Conservation (phyloP, 1,139 yeast species). For the Casaregolazyma suthepensis region DNA sequence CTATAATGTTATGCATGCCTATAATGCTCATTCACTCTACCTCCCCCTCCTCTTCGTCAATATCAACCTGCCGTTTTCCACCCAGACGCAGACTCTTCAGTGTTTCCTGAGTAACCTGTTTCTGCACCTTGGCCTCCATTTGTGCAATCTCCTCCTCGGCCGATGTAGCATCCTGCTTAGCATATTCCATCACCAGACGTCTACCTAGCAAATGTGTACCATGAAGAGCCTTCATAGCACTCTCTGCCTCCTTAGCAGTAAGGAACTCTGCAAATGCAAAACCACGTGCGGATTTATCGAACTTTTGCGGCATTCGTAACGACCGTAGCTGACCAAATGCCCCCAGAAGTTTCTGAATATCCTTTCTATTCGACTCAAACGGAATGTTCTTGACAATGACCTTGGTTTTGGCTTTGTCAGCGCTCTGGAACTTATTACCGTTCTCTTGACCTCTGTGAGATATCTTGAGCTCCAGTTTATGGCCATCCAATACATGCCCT, state of each 20-base stretch:
- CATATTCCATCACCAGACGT: conserved; percentile 90
- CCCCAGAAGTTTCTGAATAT: conserved; percentile 81
- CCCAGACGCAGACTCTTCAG: conserved; percentile 60
- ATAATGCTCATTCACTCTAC: background rate
- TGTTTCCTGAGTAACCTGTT: conserved; percentile 70
- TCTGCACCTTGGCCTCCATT: conserved; percentile 80
- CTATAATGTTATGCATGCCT: background rate
- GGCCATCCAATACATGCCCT: conserved; percentile 81
- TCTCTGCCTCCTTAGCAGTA: conserved; percentile 85
- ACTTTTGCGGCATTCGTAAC: conserved; percentile 93
- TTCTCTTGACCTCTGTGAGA: conserved; percentile 60
- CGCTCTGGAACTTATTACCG: conserved; percentile 20
- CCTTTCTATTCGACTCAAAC: conserved; percentile 91
- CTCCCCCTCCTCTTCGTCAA: conserved; percentile 47
- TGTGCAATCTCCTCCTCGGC: conserved; percentile 87
- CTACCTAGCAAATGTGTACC: conserved; percentile 98
- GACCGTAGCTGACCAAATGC: conserved; percentile 93
- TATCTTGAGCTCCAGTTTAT: conserved; percentile 77
- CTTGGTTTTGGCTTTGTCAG: conserved; percentile 51
- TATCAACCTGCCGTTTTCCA: conserved; percentile 70
- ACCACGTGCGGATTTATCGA: conserved; percentile 92
- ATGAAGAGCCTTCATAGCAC: conserved; percentile 88
- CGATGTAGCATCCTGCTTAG: conserved; percentile 71
- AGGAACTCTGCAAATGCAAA: conserved; percentile 95
- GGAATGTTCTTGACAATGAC: conserved; percentile 95